Base-by-base conservation (phyloP, 164 flowering plant species). In the grape (Vitis vinifera) region DNA sequence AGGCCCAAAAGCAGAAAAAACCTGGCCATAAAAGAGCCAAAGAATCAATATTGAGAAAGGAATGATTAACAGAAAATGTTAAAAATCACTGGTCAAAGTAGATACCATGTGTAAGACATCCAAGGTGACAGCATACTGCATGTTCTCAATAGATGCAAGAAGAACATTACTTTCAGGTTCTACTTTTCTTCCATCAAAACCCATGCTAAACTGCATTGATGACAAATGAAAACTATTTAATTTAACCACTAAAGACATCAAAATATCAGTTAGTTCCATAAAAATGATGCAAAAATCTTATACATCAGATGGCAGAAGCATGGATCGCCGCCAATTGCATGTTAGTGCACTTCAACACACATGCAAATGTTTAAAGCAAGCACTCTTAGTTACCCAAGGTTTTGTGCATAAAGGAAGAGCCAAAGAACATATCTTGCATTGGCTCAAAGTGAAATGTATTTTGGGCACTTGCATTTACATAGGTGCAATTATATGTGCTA, bases 101-200 rank as follows among this genome's bases (percentile, higher is more conserved):
- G 19, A 66, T 88, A 95, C 99, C 99, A 79, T 88, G 73, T 91
- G 90, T 19, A 93, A 62, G 71, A 88, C 90, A 73, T 96, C 99
- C 81, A 86, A 86, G 13, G 90, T 93, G 67, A 96, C 99, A 30
- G 87, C 92, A 87, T 91, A 96, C 64, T 93, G 99, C 98, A 92
- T 88, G 77, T 96, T 93, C 79, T 95, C 99, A 70, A 95, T 90
- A 0, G 98, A 91, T 51, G 97, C 97, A 69, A 93, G 97, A 71
- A 93, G 93, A 59, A 96, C 98, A 77, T 96, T 96, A 74, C 98
- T 91, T 86, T 96, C 98, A 15, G 91, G 84, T 72, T 93, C 98
- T 49, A 88, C 71, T 65, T 83, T 90, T 72, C 80, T 91, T 55
- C 93, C 98, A 85, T 96, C 97, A 29, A 83, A 47, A 8, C 92